Percentiles rank a stretch among this genome's conserved stretches.
phyloP scores from a whole-genome alignment of 2,329 filamentous ascomycete genomes.

The Teratosphaeria gauchensis region DNA sequence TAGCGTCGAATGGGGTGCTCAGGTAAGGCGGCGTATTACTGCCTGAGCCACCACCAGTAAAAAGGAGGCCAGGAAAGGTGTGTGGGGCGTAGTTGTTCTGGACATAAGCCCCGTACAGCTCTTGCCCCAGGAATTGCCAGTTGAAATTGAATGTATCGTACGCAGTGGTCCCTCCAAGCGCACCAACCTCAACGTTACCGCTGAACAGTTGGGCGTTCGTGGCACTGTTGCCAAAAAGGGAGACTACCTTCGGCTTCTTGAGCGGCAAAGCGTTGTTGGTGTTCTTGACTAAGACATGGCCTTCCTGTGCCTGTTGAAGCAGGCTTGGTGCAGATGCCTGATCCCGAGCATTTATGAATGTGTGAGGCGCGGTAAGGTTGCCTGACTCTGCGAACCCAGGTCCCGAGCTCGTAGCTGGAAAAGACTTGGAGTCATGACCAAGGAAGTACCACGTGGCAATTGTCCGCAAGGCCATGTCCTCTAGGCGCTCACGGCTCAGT shows the following conservation, averaged over 20 bases:
- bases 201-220: constrained; percentile 65
- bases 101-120: neutral
- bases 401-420: constrained; percentile 30
- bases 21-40: constrained; percentile 55
- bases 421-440: constrained; percentile 30
- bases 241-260: constrained; percentile 31
- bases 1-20: constrained; percentile 54
- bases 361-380: constrained; percentile 27
- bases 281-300: constrained; percentile 55
- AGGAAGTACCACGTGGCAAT: constrained; percentile 16
- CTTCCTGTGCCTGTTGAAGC: constrained; percentile 40
- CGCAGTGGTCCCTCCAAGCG: constrained; percentile 52
- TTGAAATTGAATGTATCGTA: constrained; percentile 36
- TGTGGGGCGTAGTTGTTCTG: neutral
- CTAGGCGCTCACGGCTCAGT: constrained; percentile 15
- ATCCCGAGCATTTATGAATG: constrained; percentile 77
- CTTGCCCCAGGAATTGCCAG: neutral
- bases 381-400: constrained; percentile 40
- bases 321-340: constrained; percentile 61
- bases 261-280: constrained; percentile 47
- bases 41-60: constrained; percentile 49
- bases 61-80: neutral
- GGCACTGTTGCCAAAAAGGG: constrained; percentile 40
- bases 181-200: constrained; percentile 60
- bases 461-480: constrained; percentile 22